Evolutionary conservation across 495 filamentous ascomycete species (phyloP).

Genomic region (Tuber microsphaerosporum): DNA sequence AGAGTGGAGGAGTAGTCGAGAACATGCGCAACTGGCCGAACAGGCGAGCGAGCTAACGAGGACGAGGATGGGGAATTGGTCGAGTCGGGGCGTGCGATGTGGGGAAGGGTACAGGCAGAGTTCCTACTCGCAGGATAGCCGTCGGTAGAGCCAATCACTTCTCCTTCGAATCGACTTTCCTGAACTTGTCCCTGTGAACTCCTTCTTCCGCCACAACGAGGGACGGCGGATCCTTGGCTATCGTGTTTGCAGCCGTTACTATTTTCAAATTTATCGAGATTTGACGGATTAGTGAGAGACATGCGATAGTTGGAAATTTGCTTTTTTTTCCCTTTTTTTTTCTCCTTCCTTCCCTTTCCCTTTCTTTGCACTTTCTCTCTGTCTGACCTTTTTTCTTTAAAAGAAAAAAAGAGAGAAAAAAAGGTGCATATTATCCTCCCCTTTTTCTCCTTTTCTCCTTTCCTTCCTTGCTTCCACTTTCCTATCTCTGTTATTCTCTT

Average conservation of each 20-base stretch:
- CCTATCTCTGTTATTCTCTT: background rate
- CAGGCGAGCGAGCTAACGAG: slow-evolving; percentile 3
- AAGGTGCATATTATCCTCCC: no score
- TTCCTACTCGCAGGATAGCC: slow-evolving; percentile 13
- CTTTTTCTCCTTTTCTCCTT: background rate
- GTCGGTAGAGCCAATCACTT: slow-evolving; percentile 21
- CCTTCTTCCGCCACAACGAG: slow-evolving; percentile 14
- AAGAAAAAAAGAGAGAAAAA: no score
- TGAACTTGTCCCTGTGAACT: slow-evolving; percentile 15
- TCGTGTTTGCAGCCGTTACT: slow-evolving; percentile 25
- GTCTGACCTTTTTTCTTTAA: background rate
- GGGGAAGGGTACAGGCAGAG: slow-evolving; percentile 8
- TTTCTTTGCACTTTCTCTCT: background rate
- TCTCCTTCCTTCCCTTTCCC: background rate
- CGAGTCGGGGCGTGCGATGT: background rate
- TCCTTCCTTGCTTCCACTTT: background rate
- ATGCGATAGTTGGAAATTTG: slow-evolving; percentile 14
- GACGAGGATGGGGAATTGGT: background rate
- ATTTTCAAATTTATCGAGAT: slow-evolving; percentile 21
- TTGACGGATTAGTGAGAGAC: slow-evolving; percentile 20
- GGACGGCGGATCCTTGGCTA: slow-evolving; percentile 21
- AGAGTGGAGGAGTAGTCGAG: slow-evolving; percentile 6
- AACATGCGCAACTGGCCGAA: slow-evolving; percentile 4
- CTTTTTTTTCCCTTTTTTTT: background rate
- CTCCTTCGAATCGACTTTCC: slow-evolving; percentile 30